Conservation (phyloP, 139 green algal species). For the Chlamydomonas sp. region DNA sequence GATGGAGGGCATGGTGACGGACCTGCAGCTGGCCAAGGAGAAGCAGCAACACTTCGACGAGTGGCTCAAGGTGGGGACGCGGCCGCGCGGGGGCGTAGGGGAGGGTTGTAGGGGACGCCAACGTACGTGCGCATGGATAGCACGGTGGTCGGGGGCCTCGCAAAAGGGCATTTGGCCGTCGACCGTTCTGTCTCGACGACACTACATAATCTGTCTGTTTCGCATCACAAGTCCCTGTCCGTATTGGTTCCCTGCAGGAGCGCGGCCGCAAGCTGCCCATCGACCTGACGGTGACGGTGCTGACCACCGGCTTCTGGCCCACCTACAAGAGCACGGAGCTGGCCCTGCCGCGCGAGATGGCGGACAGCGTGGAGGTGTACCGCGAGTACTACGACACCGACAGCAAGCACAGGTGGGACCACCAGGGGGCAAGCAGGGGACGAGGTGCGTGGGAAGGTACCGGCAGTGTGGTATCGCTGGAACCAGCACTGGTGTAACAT, state of each 20-base stretch:
- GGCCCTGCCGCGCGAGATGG: conserved; percentile 92
- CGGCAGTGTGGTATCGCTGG: background rate
- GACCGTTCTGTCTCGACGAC: background rate
- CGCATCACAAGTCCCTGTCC: background rate
- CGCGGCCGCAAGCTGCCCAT: conserved; percentile 64
- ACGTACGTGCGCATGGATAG: background rate
- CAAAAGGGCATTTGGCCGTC: too few relatives aligned
- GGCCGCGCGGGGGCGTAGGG: background rate
- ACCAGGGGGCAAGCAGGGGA: too few relatives aligned
- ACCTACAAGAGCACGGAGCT: conserved; percentile 91
- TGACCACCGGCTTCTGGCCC: conserved; percentile 85
- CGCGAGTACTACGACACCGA: conserved; percentile 67
- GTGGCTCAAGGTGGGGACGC: conserved; percentile 61
- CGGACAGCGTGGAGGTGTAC: conserved; percentile 77
- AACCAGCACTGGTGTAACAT: too few relatives aligned
- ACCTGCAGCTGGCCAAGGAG: conserved; percentile 91
- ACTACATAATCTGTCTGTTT: background rate
- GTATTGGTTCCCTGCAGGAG: background rate
- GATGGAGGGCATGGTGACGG: conserved; percentile 98
- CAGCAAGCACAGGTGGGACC: conserved; percentile 23
- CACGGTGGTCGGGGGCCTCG: too few relatives aligned
- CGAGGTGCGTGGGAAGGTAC: background rate
- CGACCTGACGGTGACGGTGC: conserved; percentile 92
- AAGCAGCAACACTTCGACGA: conserved; percentile 89
- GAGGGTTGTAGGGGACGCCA: conserved; percentile 35